Conservation (phyloP, 1,284 basidiomycete species). For the Puccinia triticina region DNA sequence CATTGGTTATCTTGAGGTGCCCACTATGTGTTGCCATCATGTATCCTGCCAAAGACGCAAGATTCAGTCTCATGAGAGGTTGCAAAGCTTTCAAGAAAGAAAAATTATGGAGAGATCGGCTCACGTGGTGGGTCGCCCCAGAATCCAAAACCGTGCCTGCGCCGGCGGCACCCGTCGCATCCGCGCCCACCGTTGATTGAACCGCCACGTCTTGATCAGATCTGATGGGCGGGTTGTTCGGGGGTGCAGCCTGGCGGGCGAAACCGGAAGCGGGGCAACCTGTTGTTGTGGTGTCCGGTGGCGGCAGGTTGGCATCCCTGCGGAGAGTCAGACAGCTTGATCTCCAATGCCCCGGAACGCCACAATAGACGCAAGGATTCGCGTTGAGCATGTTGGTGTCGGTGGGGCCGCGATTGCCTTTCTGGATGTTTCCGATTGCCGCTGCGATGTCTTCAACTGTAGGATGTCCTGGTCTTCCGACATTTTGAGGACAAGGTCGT, state of each 20-base stretch:
- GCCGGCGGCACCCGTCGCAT: too few species aligned
- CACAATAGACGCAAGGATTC: background rate
- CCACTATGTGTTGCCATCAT: too few species aligned
- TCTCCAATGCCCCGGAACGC: background rate
- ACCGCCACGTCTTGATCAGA: too few species aligned
- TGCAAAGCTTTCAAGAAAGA: background rate
- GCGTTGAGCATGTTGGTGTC: background rate
- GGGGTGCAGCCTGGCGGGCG: constrained; percentile 12
- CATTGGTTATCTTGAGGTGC: too few species aligned
- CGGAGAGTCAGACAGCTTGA: background rate
- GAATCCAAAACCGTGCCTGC: too few species aligned
- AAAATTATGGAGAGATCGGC: too few species aligned
- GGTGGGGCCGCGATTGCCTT: background rate
- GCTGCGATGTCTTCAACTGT: background rate
- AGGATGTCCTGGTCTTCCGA: background rate
- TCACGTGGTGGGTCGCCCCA: too few species aligned
- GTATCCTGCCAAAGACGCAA: background rate
- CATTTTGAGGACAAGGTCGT: background rate
- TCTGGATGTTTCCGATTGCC: constrained; percentile 1
- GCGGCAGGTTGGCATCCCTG: background rate
- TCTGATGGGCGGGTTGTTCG: background rate
- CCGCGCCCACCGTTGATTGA: too few species aligned
- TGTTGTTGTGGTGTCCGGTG: background rate
- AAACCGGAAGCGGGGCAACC: constrained; percentile 22
- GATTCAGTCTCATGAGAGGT: background rate